Conservation (phyloP, 305 asterid species). For the Rubia occidens region DNA sequence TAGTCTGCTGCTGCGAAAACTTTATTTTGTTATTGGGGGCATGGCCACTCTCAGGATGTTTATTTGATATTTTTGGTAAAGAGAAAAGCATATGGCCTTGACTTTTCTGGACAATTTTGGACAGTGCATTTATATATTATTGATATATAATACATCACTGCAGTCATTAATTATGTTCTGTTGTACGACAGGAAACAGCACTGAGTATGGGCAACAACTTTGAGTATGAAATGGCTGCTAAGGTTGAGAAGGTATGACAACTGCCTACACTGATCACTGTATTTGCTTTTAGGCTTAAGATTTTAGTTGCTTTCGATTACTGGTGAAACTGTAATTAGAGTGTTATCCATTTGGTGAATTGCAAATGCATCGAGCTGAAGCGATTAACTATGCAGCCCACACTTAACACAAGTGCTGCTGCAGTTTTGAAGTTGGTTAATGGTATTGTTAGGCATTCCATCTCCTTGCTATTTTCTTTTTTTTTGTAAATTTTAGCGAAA, state of each 20-base stretch:
- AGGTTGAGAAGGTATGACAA: slow-evolving; percentile 65
- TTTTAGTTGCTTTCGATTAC: background rate
- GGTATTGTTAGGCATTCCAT: slow-evolving; percentile 26
- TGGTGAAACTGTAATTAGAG: background rate
- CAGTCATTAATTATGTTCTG: slow-evolving; percentile 18
- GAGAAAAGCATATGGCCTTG: background rate
- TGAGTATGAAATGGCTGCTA: slow-evolving; percentile 79
- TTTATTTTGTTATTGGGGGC: background rate
- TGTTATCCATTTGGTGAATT: background rate
- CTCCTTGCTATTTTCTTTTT: background rate
- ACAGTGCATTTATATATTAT: background rate
- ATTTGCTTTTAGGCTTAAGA: slow-evolving; percentile 3
- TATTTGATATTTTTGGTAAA: background rate
- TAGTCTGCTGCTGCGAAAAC: background rate
- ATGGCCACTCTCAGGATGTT: background rate
- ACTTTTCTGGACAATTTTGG: background rate
- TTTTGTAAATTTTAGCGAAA: background rate
- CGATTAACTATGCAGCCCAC: slow-evolving; percentile 37
- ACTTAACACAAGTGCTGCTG: slow-evolving; percentile 58
- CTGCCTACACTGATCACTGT: slow-evolving; percentile 16
- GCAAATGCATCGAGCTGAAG: background rate
- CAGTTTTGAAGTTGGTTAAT: slow-evolving; percentile 43
- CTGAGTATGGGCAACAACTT: slow-evolving; percentile 88
- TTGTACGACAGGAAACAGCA: slow-evolving; percentile 47
- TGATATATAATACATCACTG: background rate